Base-by-base conservation (phyloP, 805 yeast species). In the Hanseniaspora mollemarum region DNA sequence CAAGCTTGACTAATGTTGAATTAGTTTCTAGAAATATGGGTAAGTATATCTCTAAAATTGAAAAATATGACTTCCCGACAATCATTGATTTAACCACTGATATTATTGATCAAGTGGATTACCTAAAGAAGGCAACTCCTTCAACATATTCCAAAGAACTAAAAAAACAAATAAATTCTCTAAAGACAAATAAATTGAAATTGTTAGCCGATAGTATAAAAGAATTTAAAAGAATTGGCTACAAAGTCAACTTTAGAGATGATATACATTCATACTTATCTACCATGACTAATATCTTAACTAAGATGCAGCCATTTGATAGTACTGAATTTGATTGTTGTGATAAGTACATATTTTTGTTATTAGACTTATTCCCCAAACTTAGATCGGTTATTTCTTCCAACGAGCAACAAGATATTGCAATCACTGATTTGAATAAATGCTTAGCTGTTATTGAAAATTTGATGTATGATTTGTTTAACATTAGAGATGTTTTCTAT, bases 181-280 rank as follows among this genome's bases (percentile, higher is more conserved):
- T 92, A 64, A 84, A 82, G 59, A 73, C 81, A n/a, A 90, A 86
- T 59, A 92, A 92, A 66, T 72, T 80, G 54, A 83, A 81, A 56
- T 65, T 87, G 6, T 67, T 94, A 49, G 83, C 92, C 65, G 86
- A 81, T 52, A 75, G 87, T 0, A 66, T 92, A 54, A 78, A 79
- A 55, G 92, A 85, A 56, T 67, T 90, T 49, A 76, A 78, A 60
- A 68, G 79, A 53, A 77, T 85, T 60, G 99, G 99, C 1, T 65
- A 92, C 56, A 82, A 78, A 57, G 68, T 80, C 3, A 75, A 75
- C 24, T 71, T 81, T 32, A 78, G 81, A 53, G 72, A 80, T 5
- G 87, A 83, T 54, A 76, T 81, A n/a, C 74, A 76, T 48, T 73
- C 72, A 24, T 65, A 74, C 2, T 86, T 85, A 62, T 68, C 76